Evolutionary conservation across 441 rosid species (phyloP), one percentile per base, ranked within the genome.

Genomic region (Mallotus repandus): DNA sequence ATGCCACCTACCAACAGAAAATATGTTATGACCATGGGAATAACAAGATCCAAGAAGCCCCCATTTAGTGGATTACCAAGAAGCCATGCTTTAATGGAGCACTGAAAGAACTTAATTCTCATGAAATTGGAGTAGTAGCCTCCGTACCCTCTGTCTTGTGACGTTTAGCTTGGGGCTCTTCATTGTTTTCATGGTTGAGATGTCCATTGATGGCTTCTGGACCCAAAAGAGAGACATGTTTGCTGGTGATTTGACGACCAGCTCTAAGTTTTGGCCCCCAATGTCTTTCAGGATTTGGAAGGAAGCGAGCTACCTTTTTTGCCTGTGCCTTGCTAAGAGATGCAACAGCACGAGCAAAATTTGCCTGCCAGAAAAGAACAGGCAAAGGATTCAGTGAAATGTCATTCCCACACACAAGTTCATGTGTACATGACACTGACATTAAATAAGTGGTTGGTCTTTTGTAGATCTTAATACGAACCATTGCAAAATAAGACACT

Each of bases 211-310:
- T 93, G 0, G 89, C 98, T 61, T 93, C 98, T 14, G 88, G 86
- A 71, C 99, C 98, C 84, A 96, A 71, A 68, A 96, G 96, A 32
- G 99, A 96, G 12, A 91, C 73, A 79, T 96, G 99, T 83, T 96
- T 93, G 83, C 88, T 88, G 35, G 98, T 96, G 80, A 96, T 91
- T 77, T 84, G 89, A 45, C 98, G 97, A 65, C 99, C 99, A 4
- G 99, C 99, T 72, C 97, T 84, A 9, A 91, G 81, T 85, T 95
- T 96, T 32, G 99, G 98, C 29, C 99, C 99, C 99, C 99, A 96
- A 63, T 96, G 97, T 86, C 91, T 96, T 81, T 93, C 97, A 7
- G 99, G 99, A 72, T 93, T 96, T 22, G 97, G 97, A 68, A 92
- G 96, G 87, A 89, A 96, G 9, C 97, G 92, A 3, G 93, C 95